Base-by-base conservation (phyloP, 768 basidiomycete genomes). In the Hypsizygus marmoreus region DNA sequence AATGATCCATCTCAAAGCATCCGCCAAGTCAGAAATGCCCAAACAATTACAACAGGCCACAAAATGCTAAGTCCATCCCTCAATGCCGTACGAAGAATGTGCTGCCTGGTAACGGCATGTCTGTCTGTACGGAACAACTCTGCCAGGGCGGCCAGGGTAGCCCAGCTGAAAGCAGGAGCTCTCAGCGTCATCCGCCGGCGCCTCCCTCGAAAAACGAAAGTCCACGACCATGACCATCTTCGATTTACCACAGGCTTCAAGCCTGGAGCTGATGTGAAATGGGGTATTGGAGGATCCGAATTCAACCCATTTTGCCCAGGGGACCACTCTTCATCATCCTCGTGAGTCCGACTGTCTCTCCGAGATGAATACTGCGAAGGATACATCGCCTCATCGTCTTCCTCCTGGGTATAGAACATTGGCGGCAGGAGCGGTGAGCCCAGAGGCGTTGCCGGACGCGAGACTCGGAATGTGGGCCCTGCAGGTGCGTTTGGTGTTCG, bases 121-220 rank as follows among this genome's bases (percentile, higher is more conserved):
- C 47, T 43, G 4, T 48, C 48, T 20, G 46, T 42, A 20, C 46
- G 48, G 26, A 56, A 33, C 19, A 54, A 34, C 12, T 53, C 45
- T 6, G 40, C 28, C 22, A 60, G 14, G 29, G 53, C 54, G 30
- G 40, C 46, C 58, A 69, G 19, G 12, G 43, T 28, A 23, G 28
- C 37, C 43, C 39, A 31, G 40, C 40, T 43, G 29, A 50, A 67
- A 50, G 55, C 51, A 34, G 82, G 81, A 22, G 73, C 44, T 4
- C 66, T 62, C 11, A 85, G 14, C 13, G 74, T 70, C 48, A 87
- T 57, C n/a, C 79, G 75, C 49, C 82, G 72, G 13, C 79, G 68
- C 22, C 79, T 71, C 1, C 82, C 81, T 20, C 69, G 59, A 43
- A 84, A 70, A 17, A 73, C 70, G 56, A 86, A 86, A 13, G 76